Evolutionary conservation across 2,329 filamentous ascomycete species (phyloP).

Genomic region (Colletotrichum kahawae): DNA sequence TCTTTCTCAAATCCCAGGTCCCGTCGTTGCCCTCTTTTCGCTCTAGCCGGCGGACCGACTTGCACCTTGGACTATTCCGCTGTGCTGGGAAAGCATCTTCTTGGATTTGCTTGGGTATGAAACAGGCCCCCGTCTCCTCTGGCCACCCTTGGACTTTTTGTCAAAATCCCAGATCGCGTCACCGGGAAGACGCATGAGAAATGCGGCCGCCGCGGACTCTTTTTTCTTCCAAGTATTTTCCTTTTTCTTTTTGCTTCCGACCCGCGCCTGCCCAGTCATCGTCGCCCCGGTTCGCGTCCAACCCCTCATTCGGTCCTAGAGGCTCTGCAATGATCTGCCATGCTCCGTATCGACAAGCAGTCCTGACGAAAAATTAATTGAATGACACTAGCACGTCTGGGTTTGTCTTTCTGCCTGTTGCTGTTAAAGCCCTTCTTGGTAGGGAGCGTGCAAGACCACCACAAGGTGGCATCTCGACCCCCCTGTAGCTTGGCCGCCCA

Average conservation of each 20-base stretch:
- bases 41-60: not conserved
- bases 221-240: not conserved
- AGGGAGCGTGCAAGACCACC: not conserved
- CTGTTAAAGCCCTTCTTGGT: not conserved
- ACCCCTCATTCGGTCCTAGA: slow-evolving; percentile 10
- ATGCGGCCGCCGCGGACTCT: not conserved
- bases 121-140: not conserved
- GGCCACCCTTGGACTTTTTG: not conserved
- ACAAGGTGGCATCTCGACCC: not conserved
- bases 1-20: not conserved
- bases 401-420: not conserved
- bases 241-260: not conserved
- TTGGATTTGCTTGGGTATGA: not conserved
- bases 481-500: not conserved
- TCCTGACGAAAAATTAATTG: not conserved
- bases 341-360: not conserved
- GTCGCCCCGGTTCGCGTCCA: not conserved
- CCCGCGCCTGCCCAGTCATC: not conserved
- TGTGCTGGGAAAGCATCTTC: not conserved
- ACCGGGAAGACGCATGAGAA: slow-evolving; percentile 3
- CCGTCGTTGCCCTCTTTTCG: not conserved
- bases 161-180: not conserved
- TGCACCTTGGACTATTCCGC: not conserved
- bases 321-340: slow-evolving; percentile 9
- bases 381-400: not conserved